Base-by-base conservation (phyloP, 2,329 filamentous ascomycete genomes). In the Penicillium thymicola region DNA sequence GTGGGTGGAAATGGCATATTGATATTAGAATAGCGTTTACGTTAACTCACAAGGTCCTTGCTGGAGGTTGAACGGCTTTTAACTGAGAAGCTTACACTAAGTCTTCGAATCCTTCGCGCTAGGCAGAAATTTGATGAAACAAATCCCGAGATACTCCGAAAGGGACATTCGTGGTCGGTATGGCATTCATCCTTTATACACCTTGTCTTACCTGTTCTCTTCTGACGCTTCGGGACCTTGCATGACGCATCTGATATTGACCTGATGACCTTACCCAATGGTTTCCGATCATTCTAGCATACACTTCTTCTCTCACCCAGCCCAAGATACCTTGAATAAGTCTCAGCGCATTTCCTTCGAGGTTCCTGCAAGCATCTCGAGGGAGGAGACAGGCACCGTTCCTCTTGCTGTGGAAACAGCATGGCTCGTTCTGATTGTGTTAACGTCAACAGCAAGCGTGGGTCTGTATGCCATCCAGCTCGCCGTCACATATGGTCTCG, bases 371-470 rank as follows among this genome's bases (percentile, higher is more conserved):
- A 27, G 25, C 25, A 27, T 27, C 25, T 27, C 25, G 25, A 27
- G 25, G 25, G 25, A 27, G 25, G 25, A 27, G 7, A 6, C 25
- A 27, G 8, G 25, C 7, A 27, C 7, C 6, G 25, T 27, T 27
- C 25, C 25, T 7, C 25, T 27, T 2, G 77, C 75, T 3, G 67
- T 69, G 0, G 59, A 68, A 6, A 80, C 77, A 5, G 65, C 76
- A 1, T 74, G 67, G 68, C 65, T 78, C 5, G 4, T 49, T 23
- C 13, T 23, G 18, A 10, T 5, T 8, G 34, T n/a, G 53, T 37
- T 27, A 77, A 13, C 11, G 27, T 37, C 25, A 27, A 27, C 25
- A 27, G 25, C 25, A 27, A 27, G 25, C 25, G 6, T 27, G 25
- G 25, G 25, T 27, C 25, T 27, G 25, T 27, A 27, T 27, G 25